Evolutionary conservation across 208 protist genomes (phyloP), one percentile per base, ranked within the genome.

Genomic region (Trypanosoma cruzi): DNA sequence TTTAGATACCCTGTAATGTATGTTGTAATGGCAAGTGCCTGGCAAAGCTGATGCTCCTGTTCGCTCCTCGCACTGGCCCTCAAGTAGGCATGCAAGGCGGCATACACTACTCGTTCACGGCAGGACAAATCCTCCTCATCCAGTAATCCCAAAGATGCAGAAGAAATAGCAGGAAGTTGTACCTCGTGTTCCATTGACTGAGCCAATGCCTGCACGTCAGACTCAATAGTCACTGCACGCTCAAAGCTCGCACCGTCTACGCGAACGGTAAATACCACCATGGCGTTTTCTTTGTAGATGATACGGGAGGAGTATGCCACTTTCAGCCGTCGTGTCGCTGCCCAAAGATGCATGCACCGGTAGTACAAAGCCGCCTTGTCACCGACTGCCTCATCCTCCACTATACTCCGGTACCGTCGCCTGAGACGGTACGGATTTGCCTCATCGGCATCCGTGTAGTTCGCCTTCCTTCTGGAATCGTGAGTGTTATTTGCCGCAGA

Each of bases 301-400:
- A 97, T 88, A 71, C 92, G 85, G 28, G 89, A 92, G 1, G 86
- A 85, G 79, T 91, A 97, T 58, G 82, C 92, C 40, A 92, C 82
- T 69, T 91, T 94, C 46, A 93, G 80, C 44, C 85, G 78, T 36
- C 62, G 77, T 62, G 85, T 66, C 32, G 83, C 74, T 40, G 85
- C 80, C 86, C 88, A 93, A 20, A 89, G 68, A 37, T 86, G 81
- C 82, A 97, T 89, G 75, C 85, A 92, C 69, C 80, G 92, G 56
- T 73, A 86, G 67, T 94, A 94, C 64, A 87, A 76, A 32, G 88
- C 59, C 1, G 86, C 88, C 37, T 68, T 54, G 46, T 89, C 70
- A 64, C 90, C 90, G 59, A 86, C 64, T 26, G 58, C 69, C 48
- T 82, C 73, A 78, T 93, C 84, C 6, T 91, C 85, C 34, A 93